Base-by-base conservation (phyloP, 306 rosid genomes). In the Castanea crenata region DNA sequence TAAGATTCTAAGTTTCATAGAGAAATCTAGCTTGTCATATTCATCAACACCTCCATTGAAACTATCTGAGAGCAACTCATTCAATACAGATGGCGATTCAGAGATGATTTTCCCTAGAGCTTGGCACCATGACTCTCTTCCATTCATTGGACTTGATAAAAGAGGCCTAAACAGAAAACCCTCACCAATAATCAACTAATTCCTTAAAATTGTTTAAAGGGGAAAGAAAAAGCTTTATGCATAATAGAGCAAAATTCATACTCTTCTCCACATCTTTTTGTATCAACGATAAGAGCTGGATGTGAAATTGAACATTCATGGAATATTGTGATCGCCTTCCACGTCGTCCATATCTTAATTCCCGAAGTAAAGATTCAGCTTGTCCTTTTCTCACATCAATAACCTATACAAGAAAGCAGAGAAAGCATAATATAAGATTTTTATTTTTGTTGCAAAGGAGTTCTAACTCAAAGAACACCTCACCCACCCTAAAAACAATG, bases 231-330 rank as follows among this genome's bases (percentile, higher is more conserved):
- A 10, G 55, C 25, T 54, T 38, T 10, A 23, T 54, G 35, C 54
- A 38, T 1, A 41, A 64, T 3, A 23, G 25, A 71, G 74, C 27
- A 78, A 51, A 19, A 19, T 64, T 19, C 84, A 18, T 88, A 88
- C 91, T 86, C 74, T 52, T 88, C 80, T 77, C 78, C 54, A 59
- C 78, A 74, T 86, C 85, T 76, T 88, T 78, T 73, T 86, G 84
- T 61, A 86, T 77, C 38, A 88, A 62, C 74, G 88, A 88, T 38
- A 88, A 49, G 55, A 88, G 76, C 58, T 83, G 84, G 57, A 71
- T 70, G 29, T 76, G 89, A 65, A 88, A 83, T 35, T 80, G 86
- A 79, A 83, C 78, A 25, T 74, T 68, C 6, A 82, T 44, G 72
- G 89, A 81, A 69, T 86, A 81, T 18, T 83, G 76, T 38, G 82